phyloP scores from a whole-genome alignment of 257 asterid genomes.

The Petunia axillaris region DNA sequence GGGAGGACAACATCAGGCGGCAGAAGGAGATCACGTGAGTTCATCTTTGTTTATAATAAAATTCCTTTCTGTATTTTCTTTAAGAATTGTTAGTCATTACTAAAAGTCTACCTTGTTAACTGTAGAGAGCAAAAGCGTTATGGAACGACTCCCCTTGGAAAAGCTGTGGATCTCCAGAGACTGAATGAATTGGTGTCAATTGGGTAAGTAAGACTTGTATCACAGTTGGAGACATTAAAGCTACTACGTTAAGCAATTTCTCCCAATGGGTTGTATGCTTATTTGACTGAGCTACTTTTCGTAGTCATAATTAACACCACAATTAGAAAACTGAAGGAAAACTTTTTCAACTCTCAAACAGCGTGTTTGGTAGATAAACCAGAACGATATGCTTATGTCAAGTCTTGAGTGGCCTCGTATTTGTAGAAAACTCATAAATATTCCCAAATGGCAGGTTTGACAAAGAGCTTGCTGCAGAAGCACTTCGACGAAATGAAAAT shows the following conservation, averaged over 20 bases:
- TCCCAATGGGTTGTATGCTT: neutral
- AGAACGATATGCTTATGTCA: neutral
- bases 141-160: conserved; percentile 79
- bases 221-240: neutral
- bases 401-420: neutral
- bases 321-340: neutral
- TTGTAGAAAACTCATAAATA: neutral
- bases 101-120: conserved; percentile 23
- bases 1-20: conserved; percentile 59
- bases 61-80: conserved; percentile 12
- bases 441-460: conserved; percentile 56
- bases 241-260: neutral
- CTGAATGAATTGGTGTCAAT: conserved; percentile 67
- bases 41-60: conserved; percentile 11
- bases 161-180: conserved; percentile 81
- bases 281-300: neutral
- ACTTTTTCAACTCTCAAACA: neutral
- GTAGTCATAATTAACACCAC: neutral
- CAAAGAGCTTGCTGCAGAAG: conserved; percentile 88
- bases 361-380: neutral
- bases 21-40: conserved; percentile 65
- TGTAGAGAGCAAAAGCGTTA: conserved; percentile 84
- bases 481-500: conserved; percentile 91
- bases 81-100: conserved; percentile 1
- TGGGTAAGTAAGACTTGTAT: conserved; percentile 56